A percentile compares a stretch with the other conserved stretches of the same genome.
Evolutionary conservation across 1,284 basidiomycete genomes (phyloP).

Genomic region (Sparassis latifolia): DNA sequence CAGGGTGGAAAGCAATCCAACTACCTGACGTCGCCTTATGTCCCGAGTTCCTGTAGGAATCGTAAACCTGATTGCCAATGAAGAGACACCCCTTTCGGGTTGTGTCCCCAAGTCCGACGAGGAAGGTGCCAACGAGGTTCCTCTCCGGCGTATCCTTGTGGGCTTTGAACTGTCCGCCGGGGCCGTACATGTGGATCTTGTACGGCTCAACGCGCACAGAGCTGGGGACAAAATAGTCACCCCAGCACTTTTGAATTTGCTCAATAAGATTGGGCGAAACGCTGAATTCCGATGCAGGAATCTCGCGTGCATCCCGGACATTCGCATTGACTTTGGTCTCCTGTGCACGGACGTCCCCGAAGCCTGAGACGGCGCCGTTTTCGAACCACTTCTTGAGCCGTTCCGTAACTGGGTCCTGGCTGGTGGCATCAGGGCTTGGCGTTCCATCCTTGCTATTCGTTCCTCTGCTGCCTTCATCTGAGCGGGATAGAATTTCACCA

Average conservation of each 20-base stretch:
- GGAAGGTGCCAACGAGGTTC: conserved; percentile 20
- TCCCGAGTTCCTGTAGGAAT: not conserved
- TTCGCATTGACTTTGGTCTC: conserved; percentile 9
- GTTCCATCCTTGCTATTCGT: too few relatives aligned
- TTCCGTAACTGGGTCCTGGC: not conserved
- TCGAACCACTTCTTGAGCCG: conserved; percentile 6
- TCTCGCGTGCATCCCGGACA: conserved; percentile 25
- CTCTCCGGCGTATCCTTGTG: conserved; percentile 26
- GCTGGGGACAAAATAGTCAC: not conserved
- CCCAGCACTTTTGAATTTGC: not conserved
- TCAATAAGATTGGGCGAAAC: conserved; percentile 8
- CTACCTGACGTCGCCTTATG: not conserved
- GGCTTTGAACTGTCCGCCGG: conserved; percentile 19
- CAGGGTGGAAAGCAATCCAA: conserved; percentile 33
- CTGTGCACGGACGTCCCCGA: conserved; percentile 11
- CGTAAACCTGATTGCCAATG: not conserved
- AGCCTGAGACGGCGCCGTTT: conserved; percentile 6
- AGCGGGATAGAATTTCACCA: not conserved
- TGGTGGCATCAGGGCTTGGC: too few relatives aligned
- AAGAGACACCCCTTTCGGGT: not conserved
- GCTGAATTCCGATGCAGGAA: conserved; percentile 19
- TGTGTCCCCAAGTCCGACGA: conserved; percentile 8
- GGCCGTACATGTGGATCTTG: conserved; percentile 26
- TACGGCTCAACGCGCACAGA: conserved; percentile 21
- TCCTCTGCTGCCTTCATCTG: not conserved